These are phyloP conservation scores for Capronia epimyces DNA, from an alignment of 2,329 filamentous ascomycete species.

Conservation along the genomic window DNA sequence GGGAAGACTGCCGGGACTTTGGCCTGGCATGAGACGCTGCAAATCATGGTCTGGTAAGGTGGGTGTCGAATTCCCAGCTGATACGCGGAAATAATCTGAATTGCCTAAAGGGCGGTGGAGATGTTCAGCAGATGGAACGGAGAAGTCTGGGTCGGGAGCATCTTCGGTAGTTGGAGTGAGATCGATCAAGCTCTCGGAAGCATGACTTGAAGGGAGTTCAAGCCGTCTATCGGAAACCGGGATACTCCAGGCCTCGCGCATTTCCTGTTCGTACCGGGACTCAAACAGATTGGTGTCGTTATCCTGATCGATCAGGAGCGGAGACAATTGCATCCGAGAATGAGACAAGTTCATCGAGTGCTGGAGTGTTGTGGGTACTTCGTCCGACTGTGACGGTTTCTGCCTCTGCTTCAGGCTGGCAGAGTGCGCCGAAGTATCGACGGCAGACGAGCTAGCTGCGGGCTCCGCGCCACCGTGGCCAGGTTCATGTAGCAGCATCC, in stretches of 20 bases:
- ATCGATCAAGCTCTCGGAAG: constrained; percentile 41
- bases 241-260: constrained; percentile 30
- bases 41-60: constrained; percentile 35
- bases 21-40: constrained; percentile 19
- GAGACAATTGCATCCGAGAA: not conserved
- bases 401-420: constrained; percentile 6
- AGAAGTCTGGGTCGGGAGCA: constrained; percentile 32
- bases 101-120: constrained; percentile 21
- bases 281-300: constrained; percentile 15
- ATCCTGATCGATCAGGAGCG: constrained; percentile 10
- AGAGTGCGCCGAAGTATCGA: constrained; percentile 4
- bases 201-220: constrained; percentile 35
- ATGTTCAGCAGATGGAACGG: constrained; percentile 18
- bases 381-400: not conserved
- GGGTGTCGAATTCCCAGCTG: constrained; percentile 27
- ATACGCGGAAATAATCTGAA: constrained; percentile 30
- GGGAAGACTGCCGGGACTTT: constrained; percentile 3
- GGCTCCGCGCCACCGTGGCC: not conserved
- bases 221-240: constrained; percentile 18
- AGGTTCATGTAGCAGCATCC: constrained; percentile 2
- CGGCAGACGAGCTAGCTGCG: constrained; percentile 9
- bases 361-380: not conserved
- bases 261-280: constrained; percentile 28
- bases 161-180: constrained; percentile 44
- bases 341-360: not conserved